These are phyloP conservation scores for Sporothrix pseudoabietina DNA, from an alignment of 2,329 filamentous ascomycete species.

Conservation along the genomic window DNA sequence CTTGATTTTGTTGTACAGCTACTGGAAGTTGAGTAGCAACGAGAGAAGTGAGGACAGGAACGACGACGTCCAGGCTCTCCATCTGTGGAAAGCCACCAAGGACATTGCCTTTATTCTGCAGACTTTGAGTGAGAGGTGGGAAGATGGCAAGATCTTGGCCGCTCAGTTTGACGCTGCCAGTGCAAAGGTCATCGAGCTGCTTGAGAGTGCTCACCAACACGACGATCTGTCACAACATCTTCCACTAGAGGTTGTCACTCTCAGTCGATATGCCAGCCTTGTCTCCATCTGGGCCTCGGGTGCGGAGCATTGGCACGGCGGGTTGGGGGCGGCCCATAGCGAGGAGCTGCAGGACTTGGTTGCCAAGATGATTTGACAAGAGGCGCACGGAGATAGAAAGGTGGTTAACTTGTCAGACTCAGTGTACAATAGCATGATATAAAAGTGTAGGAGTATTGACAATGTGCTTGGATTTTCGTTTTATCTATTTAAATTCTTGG, in stretches of 20 bases:
- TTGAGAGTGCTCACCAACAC: conserved; percentile 6
- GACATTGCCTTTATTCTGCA: conserved; percentile 36
- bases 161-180: conserved; percentile 33
- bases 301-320: background rate
- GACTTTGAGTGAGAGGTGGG: conserved; percentile 36
- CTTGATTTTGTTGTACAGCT: conserved; percentile 36
- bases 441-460: background rate
- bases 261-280: conserved; percentile 35
- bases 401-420: background rate
- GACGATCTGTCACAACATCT: background rate
- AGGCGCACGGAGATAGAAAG: background rate
- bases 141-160: conserved; percentile 35
- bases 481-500: background rate
- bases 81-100: conserved; percentile 37
- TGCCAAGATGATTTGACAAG: conserved; percentile 22
- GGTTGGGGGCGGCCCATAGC: background rate
- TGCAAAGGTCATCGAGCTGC: conserved; percentile 32
- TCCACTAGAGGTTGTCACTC: conserved; percentile 34
- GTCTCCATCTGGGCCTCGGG: conserved; percentile 34
- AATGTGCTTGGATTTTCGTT: background rate
- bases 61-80: background rate
- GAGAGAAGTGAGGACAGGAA: background rate
- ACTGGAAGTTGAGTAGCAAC: conserved; percentile 32
- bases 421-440: background rate
- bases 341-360: conserved; percentile 30